Conservation (phyloP, 192 early-diverging fungal genomes). For the Entophlyctis helioformis region DNA sequence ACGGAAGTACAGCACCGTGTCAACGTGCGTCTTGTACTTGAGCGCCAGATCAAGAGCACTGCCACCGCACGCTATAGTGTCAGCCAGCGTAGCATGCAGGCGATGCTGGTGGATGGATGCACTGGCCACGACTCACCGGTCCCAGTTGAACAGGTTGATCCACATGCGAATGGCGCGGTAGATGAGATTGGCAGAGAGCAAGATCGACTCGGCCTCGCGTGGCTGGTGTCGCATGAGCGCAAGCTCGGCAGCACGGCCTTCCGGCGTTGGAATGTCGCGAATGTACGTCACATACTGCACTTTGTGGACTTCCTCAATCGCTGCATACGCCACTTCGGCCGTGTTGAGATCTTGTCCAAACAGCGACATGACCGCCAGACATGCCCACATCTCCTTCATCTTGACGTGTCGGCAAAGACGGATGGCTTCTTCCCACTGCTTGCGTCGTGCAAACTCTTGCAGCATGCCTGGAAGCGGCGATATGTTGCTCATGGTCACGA, state of each 20-base stretch:
- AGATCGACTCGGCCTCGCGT: conserved; percentile 39
- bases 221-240: conserved; percentile 37
- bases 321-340: conserved; percentile 48
- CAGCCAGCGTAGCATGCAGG: not conserved
- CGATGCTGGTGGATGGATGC: no score
- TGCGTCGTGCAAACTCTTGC: conserved; percentile 38
- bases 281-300: conserved; percentile 47
- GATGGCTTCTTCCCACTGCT: conserved; percentile 53
- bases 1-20: conserved; percentile 41
- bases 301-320: conserved; percentile 44
- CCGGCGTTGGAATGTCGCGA: conserved; percentile 31
- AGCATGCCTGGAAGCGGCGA: conserved; percentile 37
- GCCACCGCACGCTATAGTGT: no score
- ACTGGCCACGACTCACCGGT: conserved; percentile 31
- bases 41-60: conserved; percentile 46
- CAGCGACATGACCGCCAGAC: conserved; percentile 43
- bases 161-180: conserved; percentile 41
- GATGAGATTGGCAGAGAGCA: conserved; percentile 30
- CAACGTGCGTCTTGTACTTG: conserved; percentile 50
- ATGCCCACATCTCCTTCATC: conserved; percentile 46
- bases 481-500: conserved; percentile 34
- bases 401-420: conserved; percentile 36
- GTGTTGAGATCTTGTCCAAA: conserved; percentile 45
- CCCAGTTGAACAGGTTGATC: conserved; percentile 44
- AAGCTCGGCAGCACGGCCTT: conserved; percentile 38